Percentiles rank a stretch among this genome's conserved stretches.
These are phyloP conservation scores for Pterocarpus santalinus DNA, from an alignment of 306 rosid species.

Conservation along the genomic window DNA sequence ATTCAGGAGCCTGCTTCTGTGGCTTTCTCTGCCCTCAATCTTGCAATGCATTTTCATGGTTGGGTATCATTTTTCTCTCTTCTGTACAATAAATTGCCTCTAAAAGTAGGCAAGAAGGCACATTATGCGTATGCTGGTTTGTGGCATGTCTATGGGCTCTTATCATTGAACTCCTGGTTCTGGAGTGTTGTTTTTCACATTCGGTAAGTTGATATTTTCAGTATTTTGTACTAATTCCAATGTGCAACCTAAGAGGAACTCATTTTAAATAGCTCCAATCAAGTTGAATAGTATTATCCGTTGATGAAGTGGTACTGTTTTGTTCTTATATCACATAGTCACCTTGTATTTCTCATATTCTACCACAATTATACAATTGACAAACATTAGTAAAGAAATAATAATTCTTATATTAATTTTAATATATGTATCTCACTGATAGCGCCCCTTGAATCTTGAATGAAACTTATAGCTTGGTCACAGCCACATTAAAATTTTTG, in stretches of 20 bases:
- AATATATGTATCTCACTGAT: neutral
- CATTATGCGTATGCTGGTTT: conserved; percentile 64
- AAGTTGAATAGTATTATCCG: neutral
- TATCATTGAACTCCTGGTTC: conserved; percentile 72
- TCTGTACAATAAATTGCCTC: conserved; percentile 66
- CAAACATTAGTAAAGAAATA: neutral
- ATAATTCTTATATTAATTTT: neutral
- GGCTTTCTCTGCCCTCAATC: conserved; percentile 75
- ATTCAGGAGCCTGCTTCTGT: conserved; percentile 83
- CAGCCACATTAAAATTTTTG: neutral
- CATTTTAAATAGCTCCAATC: neutral
- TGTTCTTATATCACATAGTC: conserved; percentile 12
- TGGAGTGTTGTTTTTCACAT: conserved; percentile 83
- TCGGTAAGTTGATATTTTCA: conserved; percentile 57
- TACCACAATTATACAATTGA: neutral
- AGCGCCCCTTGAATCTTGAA: neutral
- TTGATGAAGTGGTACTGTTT: neutral
- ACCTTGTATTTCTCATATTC: conserved; percentile 18
- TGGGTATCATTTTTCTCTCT: conserved; percentile 76
- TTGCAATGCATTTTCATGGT: conserved; percentile 78
- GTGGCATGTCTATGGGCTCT: conserved; percentile 72
- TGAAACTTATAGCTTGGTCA: neutral
- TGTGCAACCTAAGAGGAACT: neutral
- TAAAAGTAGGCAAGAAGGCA: conserved; percentile 62
- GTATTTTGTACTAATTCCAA: neutral